Evolutionary conservation across 305 asterid genomes (phyloP), one percentile per base, ranked within the genome.

Genomic region (Vinca major): DNA sequence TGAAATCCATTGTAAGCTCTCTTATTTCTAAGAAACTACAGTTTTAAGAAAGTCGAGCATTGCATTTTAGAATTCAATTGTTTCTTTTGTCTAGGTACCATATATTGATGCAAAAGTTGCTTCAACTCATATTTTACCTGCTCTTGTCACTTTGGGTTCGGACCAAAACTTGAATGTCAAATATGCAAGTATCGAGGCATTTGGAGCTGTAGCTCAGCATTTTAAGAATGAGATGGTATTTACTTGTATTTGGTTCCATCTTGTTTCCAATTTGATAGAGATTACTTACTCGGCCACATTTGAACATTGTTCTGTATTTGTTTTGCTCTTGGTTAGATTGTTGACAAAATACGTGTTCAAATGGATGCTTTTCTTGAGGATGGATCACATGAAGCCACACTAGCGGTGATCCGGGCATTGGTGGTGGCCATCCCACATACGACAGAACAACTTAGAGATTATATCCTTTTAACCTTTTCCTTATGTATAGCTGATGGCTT

Each of bases 291-390:
- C 71, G 63, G 67, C 85, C 85, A 5, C 63, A 58, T 36, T 80
- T 77, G 69, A 57, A 71, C 52, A 58, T 65, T 68, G 69, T n/a
- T 80, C 58, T 69, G 44, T 68, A 74, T 21, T 47, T 19, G 26
- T 12, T 37, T 4, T 36, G 0, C 39, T 26, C 3, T 11, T 2
- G 2, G 4, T 11, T n/a, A 94, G 98, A 91, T 94, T 82, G 92
- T 91, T 56, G 99, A 94, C 80, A 94, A 94, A 86, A 94, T 94
- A 76, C 91, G 96, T 68, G 81, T 94, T 75, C 98, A 94, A 84
- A 94, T 94, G 99, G 99, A 91, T 81, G 87, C 99, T 80, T 91
- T 94, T 86, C 92, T 94, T 72, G 99, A 94, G 73, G 99, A 94
- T 81, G 99, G 97, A 78, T 94, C 98, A 36, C 96, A 88, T 77